Evolutionary conservation across 1,284 basidiomycete species (phyloP).

Genomic region (Dichomitus squalens): DNA sequence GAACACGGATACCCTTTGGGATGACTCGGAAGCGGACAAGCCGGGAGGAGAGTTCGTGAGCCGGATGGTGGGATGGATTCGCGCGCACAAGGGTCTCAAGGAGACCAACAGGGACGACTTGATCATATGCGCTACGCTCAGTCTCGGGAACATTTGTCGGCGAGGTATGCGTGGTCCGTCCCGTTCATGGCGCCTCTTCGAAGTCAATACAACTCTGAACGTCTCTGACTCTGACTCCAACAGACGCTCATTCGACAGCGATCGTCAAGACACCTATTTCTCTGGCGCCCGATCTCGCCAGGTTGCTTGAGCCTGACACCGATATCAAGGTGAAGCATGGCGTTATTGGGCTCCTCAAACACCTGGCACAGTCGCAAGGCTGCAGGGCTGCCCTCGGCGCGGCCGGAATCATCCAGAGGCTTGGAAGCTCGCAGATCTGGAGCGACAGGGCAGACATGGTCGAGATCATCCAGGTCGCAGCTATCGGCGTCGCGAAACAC

Average conservation of each 20-base stretch:
- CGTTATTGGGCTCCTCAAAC: slow-evolving; percentile 80
- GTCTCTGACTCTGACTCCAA: not conserved
- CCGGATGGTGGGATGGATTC: slow-evolving; percentile 80
- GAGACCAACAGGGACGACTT: slow-evolving; percentile 67
- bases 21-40: slow-evolving; percentile 53
- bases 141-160: slow-evolving; percentile 81
- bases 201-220: slow-evolving; percentile 11
- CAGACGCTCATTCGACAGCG: slow-evolving; percentile 67
- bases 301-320: slow-evolving; percentile 40
- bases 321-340: slow-evolving; percentile 88
- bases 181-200: slow-evolving; percentile 2
- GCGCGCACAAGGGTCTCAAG: slow-evolving; percentile 42
- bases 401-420: slow-evolving; percentile 61
- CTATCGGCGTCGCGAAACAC: slow-evolving; percentile 89
- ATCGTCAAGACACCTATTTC: slow-evolving; percentile 56
- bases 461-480: slow-evolving; percentile 85
- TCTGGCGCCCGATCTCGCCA: slow-evolving; percentile 45
- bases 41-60: slow-evolving; percentile 75
- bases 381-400: slow-evolving; percentile 67
- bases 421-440: slow-evolving; percentile 75
- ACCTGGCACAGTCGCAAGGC: slow-evolving; percentile 74
- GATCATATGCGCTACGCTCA: slow-evolving; percentile 79
- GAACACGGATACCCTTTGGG: slow-evolving; percentile 76
- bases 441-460: slow-evolving; percentile 74
- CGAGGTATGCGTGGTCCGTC: slow-evolving; percentile 53